Conservation (phyloP, 257 asterid genomes). For the Oldenlandia corymbosa region DNA sequence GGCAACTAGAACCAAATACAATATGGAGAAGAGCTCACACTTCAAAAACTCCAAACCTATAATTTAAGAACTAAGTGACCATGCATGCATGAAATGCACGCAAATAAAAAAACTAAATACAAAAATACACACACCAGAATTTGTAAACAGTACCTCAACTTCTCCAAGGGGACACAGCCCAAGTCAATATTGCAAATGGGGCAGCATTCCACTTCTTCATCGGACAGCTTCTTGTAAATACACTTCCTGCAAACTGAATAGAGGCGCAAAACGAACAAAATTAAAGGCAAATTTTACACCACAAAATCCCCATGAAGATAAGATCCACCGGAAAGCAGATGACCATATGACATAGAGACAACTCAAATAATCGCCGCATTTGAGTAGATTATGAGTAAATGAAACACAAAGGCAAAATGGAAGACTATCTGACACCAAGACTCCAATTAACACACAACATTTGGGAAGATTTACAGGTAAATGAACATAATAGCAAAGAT, state of each 20-base stretch:
- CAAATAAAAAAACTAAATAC: background rate
- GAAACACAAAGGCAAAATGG: no score
- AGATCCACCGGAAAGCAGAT: background rate
- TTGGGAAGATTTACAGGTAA: background rate
- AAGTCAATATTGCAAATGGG: slow-evolving; percentile 82
- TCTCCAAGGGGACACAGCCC: slow-evolving; percentile 86
- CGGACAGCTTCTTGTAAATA: slow-evolving; percentile 72
- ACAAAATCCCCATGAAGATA: background rate
- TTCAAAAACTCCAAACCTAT: background rate
- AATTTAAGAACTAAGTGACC: background rate
- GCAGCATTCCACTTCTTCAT: slow-evolving; percentile 83
- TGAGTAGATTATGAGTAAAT: no score
- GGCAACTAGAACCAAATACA: background rate
- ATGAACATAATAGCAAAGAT: background rate
- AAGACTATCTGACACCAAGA: background rate
- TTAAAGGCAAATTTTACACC: background rate
- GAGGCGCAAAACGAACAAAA: slow-evolving; percentile 18
- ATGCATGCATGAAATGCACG: background rate
- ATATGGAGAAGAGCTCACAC: background rate
- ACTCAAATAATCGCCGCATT: no score
- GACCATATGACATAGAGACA: background rate
- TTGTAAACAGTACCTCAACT: slow-evolving; percentile 52
- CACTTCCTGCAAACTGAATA: slow-evolving; percentile 86
- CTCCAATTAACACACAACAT: background rate
- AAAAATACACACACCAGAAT: slow-evolving; percentile 1